Evolutionary conservation across 2,329 filamentous ascomycete genomes (phyloP), one percentile per base, ranked within the genome.

Genomic region (Lachnellula suecica): DNA sequence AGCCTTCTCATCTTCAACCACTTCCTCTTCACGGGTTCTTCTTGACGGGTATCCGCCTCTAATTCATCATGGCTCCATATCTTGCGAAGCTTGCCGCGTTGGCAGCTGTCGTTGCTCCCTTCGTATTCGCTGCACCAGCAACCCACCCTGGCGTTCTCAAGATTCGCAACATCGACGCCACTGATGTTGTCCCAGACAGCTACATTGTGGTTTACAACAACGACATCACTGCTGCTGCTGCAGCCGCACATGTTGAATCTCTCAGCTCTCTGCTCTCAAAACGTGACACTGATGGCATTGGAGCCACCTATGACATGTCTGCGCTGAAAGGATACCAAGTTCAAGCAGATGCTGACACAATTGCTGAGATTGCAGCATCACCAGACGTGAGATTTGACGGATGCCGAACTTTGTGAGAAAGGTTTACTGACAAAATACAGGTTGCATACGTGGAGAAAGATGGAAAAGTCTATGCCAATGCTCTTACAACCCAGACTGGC

Each of bases 121-220:
- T n/a, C n/a, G 53, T 63, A 27, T 58, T 63, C 29, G 63, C 52
- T 24, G 62, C 63, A 9, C 64, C 64, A 47, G 41, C 60, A 20
- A 44, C 41, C 17, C 54, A 64, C 37, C 6, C 19, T 15, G 37
- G 37, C 11, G 10, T 10, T 44, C 47, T 63, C 42, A 67, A 67
- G 50, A 61, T 63, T 61, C 68, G 70, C 61, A 85, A 84, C 64
- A 66, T 73, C 2, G 67, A 74, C 27, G 75, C 74, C 49, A 59
- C 59, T 9, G 71, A 82, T 60, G 68, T 78, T 53, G 74, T 85
- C 37, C 70, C 77, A 25, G 77, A 81, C 71, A 74, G 74, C 44
- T 87, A 84, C 68, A 85, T 87, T 56, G 82, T 86, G 49, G 82
- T 87, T 52, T 86, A 84, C 73, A 82, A 85, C 67, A 73, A 72